Evolutionary conservation across 768 basidiomycete species (phyloP), one percentile per base, ranked within the genome.

Genomic region (Lentinula edodes): DNA sequence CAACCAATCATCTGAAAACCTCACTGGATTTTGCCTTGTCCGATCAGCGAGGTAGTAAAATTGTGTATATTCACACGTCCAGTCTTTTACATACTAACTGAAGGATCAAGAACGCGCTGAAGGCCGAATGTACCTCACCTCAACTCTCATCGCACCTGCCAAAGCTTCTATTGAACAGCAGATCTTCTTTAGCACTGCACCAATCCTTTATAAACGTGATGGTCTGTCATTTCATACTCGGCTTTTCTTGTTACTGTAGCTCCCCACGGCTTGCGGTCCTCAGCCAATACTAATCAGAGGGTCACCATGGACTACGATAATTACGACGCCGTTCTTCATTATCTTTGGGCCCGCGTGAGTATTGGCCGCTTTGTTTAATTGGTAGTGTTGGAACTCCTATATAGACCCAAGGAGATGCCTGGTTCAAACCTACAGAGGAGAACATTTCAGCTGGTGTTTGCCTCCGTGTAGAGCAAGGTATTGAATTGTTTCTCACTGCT

Each of bases 391-490:
- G 10, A 43, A 48, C 9, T 12, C 36, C 28, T 52, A 1, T 51
- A 6, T 59, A 91, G 88, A 91, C 90, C 0, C 88, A 90, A 69
- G 85, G 87, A 2, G 89, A 91, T 62, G 87, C 90, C 6, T 92
- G 90, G 90, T 91, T 92, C 73, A 92, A 91, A 67, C 90, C 90
- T 3, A 84, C 89, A 0, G 88, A 90, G 67, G 90, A 93, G 73
- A 91, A 90, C 68, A 76, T 91, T 56, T 84, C 88, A 61, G 88
- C 87, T 0, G 90, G 90, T 52, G 89, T 93, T 64, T 91, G 89
- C 68, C 72, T 93, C 20, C 81, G 90, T 46, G 82, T 90, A 23
- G 82, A 86, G 55, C 76, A 83, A 10, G 85, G 86, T 36, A 36
- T 32, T 16, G 2, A 4, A 6, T 1, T 28, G 10, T 5, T 28